Evolutionary conservation across 2,329 filamentous ascomycete genomes (phyloP).

Genomic region (Fusarium chlamydosporum): DNA sequence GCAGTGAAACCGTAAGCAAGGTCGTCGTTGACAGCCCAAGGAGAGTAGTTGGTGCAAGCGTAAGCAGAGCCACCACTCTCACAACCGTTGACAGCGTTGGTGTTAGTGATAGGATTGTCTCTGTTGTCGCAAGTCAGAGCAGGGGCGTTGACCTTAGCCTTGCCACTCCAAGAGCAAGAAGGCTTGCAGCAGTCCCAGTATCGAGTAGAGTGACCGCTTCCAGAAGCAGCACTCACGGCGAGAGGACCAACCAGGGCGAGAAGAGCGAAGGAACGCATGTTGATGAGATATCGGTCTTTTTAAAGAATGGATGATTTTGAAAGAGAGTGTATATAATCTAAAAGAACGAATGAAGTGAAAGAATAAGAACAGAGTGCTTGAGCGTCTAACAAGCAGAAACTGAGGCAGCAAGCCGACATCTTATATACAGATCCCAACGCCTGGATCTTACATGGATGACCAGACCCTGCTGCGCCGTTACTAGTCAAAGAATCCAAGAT

Average conservation of each 20-base stretch:
- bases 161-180: slow-evolving; percentile 72
- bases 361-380: slow-evolving; percentile 32
- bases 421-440: slow-evolving; percentile 34
- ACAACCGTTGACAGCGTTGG: slow-evolving; percentile 67
- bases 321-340: slow-evolving; percentile 33
- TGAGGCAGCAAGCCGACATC: slow-evolving; percentile 6
- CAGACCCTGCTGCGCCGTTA: slow-evolving; percentile 11
- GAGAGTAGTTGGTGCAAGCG: slow-evolving; percentile 73
- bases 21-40: slow-evolving; percentile 71
- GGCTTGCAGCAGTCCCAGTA: slow-evolving; percentile 81
- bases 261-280: slow-evolving; percentile 47
- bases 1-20: slow-evolving; percentile 76
- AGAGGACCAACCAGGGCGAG: slow-evolving; percentile 46
- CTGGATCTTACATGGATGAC: slow-evolving; percentile 6
- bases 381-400: background rate
- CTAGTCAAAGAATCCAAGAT: background rate
- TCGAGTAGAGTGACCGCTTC: slow-evolving; percentile 52
- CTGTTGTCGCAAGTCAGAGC: slow-evolving; percentile 68
- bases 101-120: slow-evolving; percentile 67
- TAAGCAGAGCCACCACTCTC: slow-evolving; percentile 71
- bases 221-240: slow-evolving; percentile 49
- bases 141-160: slow-evolving; percentile 65
- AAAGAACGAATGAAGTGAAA: slow-evolving; percentile 38
- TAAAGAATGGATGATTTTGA: slow-evolving; percentile 38
- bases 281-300: slow-evolving; percentile 24